These are phyloP conservation scores for Aspergillus hancockii DNA, from an alignment of 495 filamentous ascomycete species.

Conservation along the genomic window DNA sequence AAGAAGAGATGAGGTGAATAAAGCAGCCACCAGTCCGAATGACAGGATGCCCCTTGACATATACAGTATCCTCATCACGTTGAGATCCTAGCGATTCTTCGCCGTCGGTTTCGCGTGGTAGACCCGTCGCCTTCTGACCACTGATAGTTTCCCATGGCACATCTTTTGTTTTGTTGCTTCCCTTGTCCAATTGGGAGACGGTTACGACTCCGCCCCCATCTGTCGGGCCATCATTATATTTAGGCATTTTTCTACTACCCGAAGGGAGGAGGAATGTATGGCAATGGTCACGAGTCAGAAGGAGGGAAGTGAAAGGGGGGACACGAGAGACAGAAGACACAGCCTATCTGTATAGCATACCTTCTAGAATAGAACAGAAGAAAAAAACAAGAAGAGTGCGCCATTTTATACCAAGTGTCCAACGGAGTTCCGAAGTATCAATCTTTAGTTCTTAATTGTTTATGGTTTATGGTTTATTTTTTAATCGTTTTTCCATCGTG, in stretches of 20 bases:
- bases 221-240: background rate
- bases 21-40: constrained; percentile 21
- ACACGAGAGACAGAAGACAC: background rate
- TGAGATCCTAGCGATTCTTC: background rate
- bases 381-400: background rate
- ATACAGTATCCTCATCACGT: constrained; percentile 5
- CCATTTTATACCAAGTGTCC: background rate
- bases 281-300: background rate
- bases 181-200: background rate
- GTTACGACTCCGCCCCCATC: background rate
- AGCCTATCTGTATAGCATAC: background rate
- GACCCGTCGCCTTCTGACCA: background rate
- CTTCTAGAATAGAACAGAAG: background rate
- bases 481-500: no score
- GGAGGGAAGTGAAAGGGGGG: background rate
- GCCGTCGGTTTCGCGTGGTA: background rate
- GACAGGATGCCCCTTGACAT: constrained; percentile 42
- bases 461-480: no score
- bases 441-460: background rate
- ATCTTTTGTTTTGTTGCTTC: background rate
- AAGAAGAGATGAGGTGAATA: background rate
- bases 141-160: background rate
- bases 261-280: background rate
- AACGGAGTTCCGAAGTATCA: background rate
- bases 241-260: background rate